These are phyloP conservation scores for Ilyonectria robusta DNA, from an alignment of 2,329 filamentous ascomycete species.

Conservation along the genomic window DNA sequence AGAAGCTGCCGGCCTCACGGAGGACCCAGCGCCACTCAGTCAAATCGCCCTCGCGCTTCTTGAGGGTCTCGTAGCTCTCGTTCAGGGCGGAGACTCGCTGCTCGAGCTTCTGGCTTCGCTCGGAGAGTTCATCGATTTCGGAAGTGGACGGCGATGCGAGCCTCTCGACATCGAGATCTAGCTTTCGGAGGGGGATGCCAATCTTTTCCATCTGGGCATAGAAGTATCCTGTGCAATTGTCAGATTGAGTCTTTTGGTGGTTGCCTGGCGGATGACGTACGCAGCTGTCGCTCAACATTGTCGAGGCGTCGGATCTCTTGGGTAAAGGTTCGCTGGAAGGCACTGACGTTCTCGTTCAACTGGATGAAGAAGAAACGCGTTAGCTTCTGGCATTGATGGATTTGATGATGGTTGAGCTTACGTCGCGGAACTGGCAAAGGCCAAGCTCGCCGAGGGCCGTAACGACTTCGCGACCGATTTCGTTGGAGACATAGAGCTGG, in stretches of 20 bases:
- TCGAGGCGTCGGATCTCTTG: constrained; percentile 97
- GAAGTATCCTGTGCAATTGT: constrained; percentile 81
- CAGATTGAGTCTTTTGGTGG: constrained; percentile 43
- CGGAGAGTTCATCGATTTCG: constrained; percentile 95
- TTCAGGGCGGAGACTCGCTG: constrained; percentile 92
- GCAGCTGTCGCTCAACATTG: constrained; percentile 97
- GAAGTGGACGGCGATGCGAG: constrained; percentile 90
- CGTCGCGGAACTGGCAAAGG: constrained; percentile 96
- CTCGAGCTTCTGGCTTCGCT: constrained; percentile 93
- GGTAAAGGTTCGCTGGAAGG: constrained; percentile 97
- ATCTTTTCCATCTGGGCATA: constrained; percentile 96
- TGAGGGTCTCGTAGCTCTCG: constrained; percentile 98
- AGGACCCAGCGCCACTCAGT: constrained; percentile 99
- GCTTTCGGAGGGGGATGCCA: constrained; percentile 86
- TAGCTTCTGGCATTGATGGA: constrained; percentile 32
- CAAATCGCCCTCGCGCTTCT: constrained; percentile 96
- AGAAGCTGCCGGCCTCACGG: constrained; percentile 96
- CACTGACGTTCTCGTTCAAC: constrained; percentile 93
- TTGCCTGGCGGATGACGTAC: constrained; percentile 69
- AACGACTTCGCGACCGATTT: constrained; percentile 98
- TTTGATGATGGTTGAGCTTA: constrained; percentile 64
- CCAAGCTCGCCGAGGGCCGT: constrained; percentile 97
- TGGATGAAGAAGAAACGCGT: constrained; percentile 55
- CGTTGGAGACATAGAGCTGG: constrained; percentile 98
- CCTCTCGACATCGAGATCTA: constrained; percentile 90